A percentile compares a stretch with the other conserved stretches of the same genome.
Conservation (phyloP, 179 eudicot species). For the Beta lomatogona region DNA sequence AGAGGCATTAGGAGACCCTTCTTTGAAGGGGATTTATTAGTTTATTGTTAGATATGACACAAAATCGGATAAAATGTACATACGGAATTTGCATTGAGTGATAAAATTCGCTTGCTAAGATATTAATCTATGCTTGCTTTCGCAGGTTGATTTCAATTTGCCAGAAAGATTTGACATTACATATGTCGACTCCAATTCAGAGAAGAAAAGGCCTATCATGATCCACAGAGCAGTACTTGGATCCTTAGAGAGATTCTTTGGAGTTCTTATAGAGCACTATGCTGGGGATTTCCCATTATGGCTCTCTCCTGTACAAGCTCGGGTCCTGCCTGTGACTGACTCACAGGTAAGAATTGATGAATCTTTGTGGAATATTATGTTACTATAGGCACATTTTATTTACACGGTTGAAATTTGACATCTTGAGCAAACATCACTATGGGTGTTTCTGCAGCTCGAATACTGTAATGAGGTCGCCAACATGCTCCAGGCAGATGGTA, state of each 20-base stretch:
- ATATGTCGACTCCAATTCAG: slow-evolving; percentile 83
- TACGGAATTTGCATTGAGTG: background rate
- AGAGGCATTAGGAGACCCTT: background rate
- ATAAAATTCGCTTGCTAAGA: slow-evolving; percentile 5
- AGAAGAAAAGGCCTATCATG: slow-evolving; percentile 92
- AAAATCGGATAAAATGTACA: background rate
- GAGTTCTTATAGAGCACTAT: slow-evolving; percentile 94
- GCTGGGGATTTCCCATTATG: slow-evolving; percentile 97
- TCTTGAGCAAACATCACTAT: background rate
- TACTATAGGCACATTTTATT: background rate
- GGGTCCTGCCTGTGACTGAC: slow-evolving; percentile 91
- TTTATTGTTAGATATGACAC: background rate
- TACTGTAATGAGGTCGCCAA: slow-evolving; percentile 64
- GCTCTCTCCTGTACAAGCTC: slow-evolving; percentile 93
- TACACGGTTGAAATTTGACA: background rate
- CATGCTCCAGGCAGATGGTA: slow-evolving; percentile 59
- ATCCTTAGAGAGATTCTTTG: slow-evolving; percentile 91
- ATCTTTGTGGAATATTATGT: background rate
- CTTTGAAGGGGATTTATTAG: too few species aligned
- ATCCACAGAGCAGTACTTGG: slow-evolving; percentile 98
- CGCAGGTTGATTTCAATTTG: slow-evolving; percentile 93
- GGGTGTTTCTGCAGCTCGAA: slow-evolving; percentile 48
- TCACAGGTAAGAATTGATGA: slow-evolving; percentile 52
- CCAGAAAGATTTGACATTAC: slow-evolving; percentile 94
- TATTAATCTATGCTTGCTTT: background rate